A percentile compares a stretch with the other conserved stretches of the same genome.
Evolutionary conservation across 2,329 filamentous ascomycete genomes (phyloP).

Genomic region (Phoma sp.): DNA sequence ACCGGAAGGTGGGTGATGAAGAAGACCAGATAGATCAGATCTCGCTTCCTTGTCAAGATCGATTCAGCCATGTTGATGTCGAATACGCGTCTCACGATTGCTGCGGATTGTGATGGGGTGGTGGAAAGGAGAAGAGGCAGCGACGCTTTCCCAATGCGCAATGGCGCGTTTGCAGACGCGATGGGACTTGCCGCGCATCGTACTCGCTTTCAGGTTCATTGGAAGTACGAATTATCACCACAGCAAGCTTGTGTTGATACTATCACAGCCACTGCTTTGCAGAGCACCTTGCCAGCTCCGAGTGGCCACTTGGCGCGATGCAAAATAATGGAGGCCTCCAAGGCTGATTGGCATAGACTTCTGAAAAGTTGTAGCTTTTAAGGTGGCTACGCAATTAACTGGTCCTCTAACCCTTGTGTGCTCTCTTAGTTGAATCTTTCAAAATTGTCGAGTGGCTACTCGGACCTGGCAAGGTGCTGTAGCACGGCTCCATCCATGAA

Average conservation of each 20-base stretch:
- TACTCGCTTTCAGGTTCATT: neutral
- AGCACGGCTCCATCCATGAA: too few relatives aligned
- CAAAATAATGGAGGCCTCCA: too few relatives aligned
- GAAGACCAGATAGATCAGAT: slow-evolving; percentile 62
- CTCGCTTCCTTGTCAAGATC: slow-evolving; percentile 50
- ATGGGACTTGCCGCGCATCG: neutral
- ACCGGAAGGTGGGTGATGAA: slow-evolving; percentile 67
- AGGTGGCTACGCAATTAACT: too few relatives aligned
- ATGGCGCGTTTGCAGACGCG: neutral
- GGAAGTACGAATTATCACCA: neutral
- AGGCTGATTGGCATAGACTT: too few relatives aligned
- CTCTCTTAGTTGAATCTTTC: too few relatives aligned
- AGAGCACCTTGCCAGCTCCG: too few relatives aligned
- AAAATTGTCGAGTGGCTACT: too few relatives aligned
- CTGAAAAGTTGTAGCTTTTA: too few relatives aligned
- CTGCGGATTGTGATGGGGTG: neutral
- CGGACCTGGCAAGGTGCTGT: too few relatives aligned
- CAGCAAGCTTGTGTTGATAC: neutral
- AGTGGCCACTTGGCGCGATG: too few relatives aligned
- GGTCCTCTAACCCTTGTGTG: too few relatives aligned
- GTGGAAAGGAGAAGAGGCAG: neutral
- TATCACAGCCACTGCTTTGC: neutral
- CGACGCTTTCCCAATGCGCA: slow-evolving; percentile 1
- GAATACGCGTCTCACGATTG: neutral
- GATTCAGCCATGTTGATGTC: slow-evolving; percentile 32